A percentile compares a stretch with the other conserved stretches of the same genome.
These are phyloP conservation scores for Solanum sejunctum DNA, from an alignment of 257 asterid species.

Conservation along the genomic window DNA sequence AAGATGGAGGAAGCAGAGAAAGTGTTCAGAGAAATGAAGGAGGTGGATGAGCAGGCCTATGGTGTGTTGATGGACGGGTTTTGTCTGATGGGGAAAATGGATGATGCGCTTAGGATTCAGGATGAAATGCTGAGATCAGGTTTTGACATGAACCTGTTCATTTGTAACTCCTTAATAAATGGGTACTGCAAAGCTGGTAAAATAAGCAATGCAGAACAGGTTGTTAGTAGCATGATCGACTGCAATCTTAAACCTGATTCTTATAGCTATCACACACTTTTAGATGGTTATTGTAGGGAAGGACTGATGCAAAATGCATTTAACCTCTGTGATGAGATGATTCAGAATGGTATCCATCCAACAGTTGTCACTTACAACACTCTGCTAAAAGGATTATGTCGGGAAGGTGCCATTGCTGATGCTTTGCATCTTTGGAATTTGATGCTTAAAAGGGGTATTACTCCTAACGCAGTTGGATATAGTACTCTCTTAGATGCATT, in stretches of 20 bases:
- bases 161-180: conserved; percentile 63
- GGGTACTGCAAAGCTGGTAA: conserved; percentile 70
- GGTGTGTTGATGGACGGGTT: conserved; percentile 72
- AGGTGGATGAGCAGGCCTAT: conserved; percentile 54
- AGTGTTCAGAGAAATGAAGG: conserved; percentile 44
- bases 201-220: conserved; percentile 41
- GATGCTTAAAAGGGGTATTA: conserved; percentile 65
- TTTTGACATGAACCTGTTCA: conserved; percentile 43
- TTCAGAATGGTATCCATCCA: conserved; percentile 41
- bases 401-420: conserved; percentile 40
- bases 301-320: conserved; percentile 53
- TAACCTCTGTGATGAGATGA: conserved; percentile 57
- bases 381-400: conserved; percentile 66
- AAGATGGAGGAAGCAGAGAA: conserved; percentile 56
- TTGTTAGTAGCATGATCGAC: conserved; percentile 32
- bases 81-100: conserved; percentile 69
- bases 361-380: conserved; percentile 62
- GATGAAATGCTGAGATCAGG: conserved; percentile 65
- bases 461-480: conserved; percentile 61
- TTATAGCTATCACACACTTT: conserved; percentile 59
- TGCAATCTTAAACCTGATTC: conserved; percentile 60
- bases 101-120: conserved; percentile 54
- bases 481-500: conserved; percentile 59
- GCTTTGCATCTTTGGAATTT: conserved; percentile 64
- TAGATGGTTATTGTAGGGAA: conserved; percentile 64